Percentiles rank a stretch among this genome's conserved stretches.
Conservation (phyloP, 2,329 filamentous ascomycete species). For the Verticillium klebahnii region DNA sequence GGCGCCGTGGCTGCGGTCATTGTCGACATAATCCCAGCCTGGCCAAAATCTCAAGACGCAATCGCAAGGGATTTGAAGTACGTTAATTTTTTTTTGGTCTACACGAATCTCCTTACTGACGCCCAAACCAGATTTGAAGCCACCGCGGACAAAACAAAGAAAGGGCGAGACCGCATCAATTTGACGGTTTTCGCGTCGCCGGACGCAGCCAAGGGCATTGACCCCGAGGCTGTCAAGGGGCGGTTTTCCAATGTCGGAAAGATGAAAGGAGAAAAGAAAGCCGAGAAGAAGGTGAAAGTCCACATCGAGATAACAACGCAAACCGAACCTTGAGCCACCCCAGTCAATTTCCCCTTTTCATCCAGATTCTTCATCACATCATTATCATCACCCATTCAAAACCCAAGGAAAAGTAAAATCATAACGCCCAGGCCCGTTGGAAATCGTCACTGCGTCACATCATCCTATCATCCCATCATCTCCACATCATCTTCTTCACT, state of each 20-base stretch:
- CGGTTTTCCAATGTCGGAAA: conserved; percentile 9
- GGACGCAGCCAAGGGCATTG: conserved; percentile 22
- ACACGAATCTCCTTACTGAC: neutral
- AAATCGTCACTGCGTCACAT: neutral
- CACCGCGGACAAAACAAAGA: conserved; percentile 24
- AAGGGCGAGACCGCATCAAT: conserved; percentile 23
- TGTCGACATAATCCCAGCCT: conserved; percentile 34
- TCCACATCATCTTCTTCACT: neutral
- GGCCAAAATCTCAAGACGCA: conserved; percentile 29
- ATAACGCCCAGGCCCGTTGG: neutral
- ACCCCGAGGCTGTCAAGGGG: conserved; percentile 24
- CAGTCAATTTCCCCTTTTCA: neutral
- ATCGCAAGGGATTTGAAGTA: conserved; percentile 35
- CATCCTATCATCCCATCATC: neutral
- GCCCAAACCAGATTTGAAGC: conserved; percentile 13
- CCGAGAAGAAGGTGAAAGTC: conserved; percentile 13
- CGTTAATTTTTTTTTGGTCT: conserved; percentile 14
- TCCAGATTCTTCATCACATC: neutral
- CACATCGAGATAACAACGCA: conserved; percentile 7
- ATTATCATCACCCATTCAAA: neutral
- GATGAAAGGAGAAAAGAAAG: conserved; percentile 10
- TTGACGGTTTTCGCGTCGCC: conserved; percentile 29
- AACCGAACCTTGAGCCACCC: neutral
- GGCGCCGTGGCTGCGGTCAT: conserved; percentile 43
- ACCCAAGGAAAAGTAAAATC: neutral